Conservation (phyloP, 2,329 filamentous ascomycete genomes). For the Xylariaceae sp. region DNA sequence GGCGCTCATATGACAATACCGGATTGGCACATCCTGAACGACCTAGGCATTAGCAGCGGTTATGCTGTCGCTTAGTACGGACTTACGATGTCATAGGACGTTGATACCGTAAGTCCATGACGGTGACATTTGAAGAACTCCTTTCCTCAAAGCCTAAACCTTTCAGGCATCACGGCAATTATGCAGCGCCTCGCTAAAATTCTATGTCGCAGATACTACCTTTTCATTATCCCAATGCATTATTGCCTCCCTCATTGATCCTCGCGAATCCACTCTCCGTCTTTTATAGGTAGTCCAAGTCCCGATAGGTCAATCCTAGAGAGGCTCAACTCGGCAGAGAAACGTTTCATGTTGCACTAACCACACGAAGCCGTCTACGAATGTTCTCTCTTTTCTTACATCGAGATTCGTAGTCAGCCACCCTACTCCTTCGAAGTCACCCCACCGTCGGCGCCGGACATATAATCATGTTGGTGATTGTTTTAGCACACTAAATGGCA, state of each 20-base stretch:
- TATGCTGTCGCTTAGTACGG: conserved; percentile 39
- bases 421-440: too few species aligned
- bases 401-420: too few species aligned
- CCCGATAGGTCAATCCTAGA: neutral
- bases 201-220: conserved; percentile 3
- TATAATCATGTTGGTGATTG: too few species aligned
- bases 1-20: conserved; percentile 46
- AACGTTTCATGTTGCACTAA: neutral
- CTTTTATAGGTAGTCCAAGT: conserved; percentile 9
- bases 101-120: neutral
- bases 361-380: too few species aligned
- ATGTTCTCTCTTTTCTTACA: too few species aligned
- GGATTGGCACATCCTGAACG: conserved; percentile 50
- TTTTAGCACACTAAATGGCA: too few species aligned
- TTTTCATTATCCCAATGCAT: conserved; percentile 4
- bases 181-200: neutral
- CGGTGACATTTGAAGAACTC: neutral
- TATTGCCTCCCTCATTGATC: neutral
- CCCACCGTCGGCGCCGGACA: too few species aligned
- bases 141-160: neutral
- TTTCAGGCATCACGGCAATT: neutral
- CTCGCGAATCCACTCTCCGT: conserved; percentile 3
- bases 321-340: neutral
- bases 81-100: conserved; percentile 37
- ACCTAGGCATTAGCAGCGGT: conserved; percentile 46